phyloP scores from a whole-genome alignment of 1,139 yeast genomes.

The Taiozyma sp. region DNA sequence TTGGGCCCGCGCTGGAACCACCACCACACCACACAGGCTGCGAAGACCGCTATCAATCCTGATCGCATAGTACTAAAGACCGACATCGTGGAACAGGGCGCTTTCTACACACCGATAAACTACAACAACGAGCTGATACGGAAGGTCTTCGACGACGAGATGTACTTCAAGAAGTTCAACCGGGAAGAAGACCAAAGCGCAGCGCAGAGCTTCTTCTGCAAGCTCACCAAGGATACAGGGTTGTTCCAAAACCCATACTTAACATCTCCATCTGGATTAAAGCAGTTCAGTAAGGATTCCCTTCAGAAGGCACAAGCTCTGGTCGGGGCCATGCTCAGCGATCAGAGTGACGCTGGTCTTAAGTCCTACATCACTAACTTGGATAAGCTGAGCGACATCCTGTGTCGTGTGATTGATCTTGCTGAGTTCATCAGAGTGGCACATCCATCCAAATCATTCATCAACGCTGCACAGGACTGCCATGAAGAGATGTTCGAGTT shows the following conservation, averaged over 20 bases:
- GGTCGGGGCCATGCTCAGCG: conserved; percentile 50
- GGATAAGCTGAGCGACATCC: conserved; percentile 81
- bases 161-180: conserved; percentile 12
- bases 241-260: conserved; percentile 70
- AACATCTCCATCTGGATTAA: conserved; percentile 65
- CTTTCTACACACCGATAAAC: conserved; percentile 2
- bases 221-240: conserved; percentile 40
- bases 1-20: not conserved
- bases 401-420: conserved; percentile 90
- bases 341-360: conserved; percentile 42
- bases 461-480: conserved; percentile 79
- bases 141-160: conserved; percentile 16
- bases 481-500: conserved; percentile 89
- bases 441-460: conserved; percentile 73
- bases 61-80: not conserved
- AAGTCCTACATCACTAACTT: conserved; percentile 56
- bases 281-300: conserved; percentile 62
- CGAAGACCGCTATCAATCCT: not conserved
- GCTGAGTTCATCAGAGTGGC: conserved; percentile 90
- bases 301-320: conserved; percentile 57
- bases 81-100: not conserved
- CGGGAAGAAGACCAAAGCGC: conserved; percentile 1
- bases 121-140: conserved; percentile 9
- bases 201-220: conserved; percentile 1
- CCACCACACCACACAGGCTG: not conserved